Base-by-base conservation (phyloP, 768 basidiomycete species). In the Clavulina sp. region DNA sequence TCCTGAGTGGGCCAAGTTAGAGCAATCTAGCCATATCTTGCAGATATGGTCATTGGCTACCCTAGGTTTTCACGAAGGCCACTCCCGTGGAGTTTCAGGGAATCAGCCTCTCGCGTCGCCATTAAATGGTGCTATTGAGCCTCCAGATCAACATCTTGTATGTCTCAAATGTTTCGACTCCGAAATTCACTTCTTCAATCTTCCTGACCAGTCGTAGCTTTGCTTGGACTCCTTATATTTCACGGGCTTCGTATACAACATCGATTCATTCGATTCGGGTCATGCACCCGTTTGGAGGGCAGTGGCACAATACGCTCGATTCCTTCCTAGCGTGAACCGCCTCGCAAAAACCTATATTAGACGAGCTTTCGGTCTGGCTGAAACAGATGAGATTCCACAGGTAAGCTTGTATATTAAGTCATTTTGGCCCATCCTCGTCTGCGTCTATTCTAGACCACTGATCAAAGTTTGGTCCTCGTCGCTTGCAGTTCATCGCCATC, bases 401-500 rank as follows among this genome's bases (percentile, higher is more conserved):
- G 43, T 46, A 28, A 13, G 43, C n/a, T n/a, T n/a, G n/a, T n/a
- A n/a, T n/a, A n/a, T n/a, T n/a, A n/a, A n/a, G n/a, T n/a, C n/a
- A n/a, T n/a, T n/a, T n/a, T n/a, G n/a, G n/a, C n/a, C n/a, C n/a
- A n/a, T n/a, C n/a, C n/a, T n/a, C n/a, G n/a, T n/a, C n/a, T n/a
- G n/a, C n/a, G n/a, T n/a, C n/a, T n/a, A n/a, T n/a, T n/a, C n/a
- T n/a, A n/a, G n/a, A n/a, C n/a, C n/a, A n/a, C n/a, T n/a, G n/a
- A n/a, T n/a, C n/a, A n/a, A n/a, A n/a, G n/a, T n/a, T n/a, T n/a
- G n/a, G n/a, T n/a, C n/a, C n/a, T n/a, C n/a, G n/a, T n/a, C n/a
- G 5, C 21, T 5, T 31, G 26, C 26, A 57, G 56, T 57, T 52
- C 38, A 52, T 57, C 34, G 43, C 56, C 26, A 50, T 57, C 26